Percentiles rank a stretch among this genome's conserved stretches.
These are phyloP conservation scores for Backusella tarrabulga DNA, from an alignment of 192 early-diverging fungal species.

Conservation along the genomic window DNA sequence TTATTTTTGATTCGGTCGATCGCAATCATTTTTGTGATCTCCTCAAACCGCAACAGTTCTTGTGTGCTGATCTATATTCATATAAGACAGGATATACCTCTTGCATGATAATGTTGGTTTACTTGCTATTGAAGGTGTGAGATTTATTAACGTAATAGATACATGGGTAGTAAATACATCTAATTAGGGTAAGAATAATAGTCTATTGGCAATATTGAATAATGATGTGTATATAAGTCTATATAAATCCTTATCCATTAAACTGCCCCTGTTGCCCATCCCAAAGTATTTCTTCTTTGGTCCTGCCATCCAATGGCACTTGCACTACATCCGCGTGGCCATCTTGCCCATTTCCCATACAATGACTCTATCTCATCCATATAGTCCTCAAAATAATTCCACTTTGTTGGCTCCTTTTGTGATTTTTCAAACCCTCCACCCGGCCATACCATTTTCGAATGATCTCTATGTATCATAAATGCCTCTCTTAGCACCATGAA, in stretches of 20 bases:
- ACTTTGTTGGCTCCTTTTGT: slow-evolving; percentile 33
- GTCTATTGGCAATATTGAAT: not conserved
- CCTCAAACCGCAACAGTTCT: too few relatives aligned
- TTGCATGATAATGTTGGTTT: too few relatives aligned
- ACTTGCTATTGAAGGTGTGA: too few relatives aligned
- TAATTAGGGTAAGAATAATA: too few relatives aligned
- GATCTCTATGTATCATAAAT: slow-evolving; percentile 54
- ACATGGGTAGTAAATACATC: too few relatives aligned
- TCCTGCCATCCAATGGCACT: slow-evolving; percentile 42
- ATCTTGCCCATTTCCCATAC: slow-evolving; percentile 44
- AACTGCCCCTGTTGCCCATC: slow-evolving; percentile 25
- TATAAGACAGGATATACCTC: too few relatives aligned
- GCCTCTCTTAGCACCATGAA: slow-evolving; percentile 42
- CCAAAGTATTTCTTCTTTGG: slow-evolving; percentile 40
- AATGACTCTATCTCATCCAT: slow-evolving; percentile 38
- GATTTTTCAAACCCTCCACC: slow-evolving; percentile 43
- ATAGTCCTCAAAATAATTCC: slow-evolving; percentile 48
- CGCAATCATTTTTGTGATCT: too few relatives aligned
- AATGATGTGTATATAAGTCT: not conserved
- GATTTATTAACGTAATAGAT: too few relatives aligned
- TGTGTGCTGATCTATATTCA: too few relatives aligned
- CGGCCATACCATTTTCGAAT: slow-evolving; percentile 46
- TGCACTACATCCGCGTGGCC: slow-evolving; percentile 51
- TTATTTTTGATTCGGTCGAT: too few relatives aligned
- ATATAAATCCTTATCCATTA: not conserved